A percentile compares a stretch with the other conserved stretches of the same genome.
Evolutionary conservation across 129 eudicot genomes (phyloP).

Genomic region (Mikania micrantha): DNA sequence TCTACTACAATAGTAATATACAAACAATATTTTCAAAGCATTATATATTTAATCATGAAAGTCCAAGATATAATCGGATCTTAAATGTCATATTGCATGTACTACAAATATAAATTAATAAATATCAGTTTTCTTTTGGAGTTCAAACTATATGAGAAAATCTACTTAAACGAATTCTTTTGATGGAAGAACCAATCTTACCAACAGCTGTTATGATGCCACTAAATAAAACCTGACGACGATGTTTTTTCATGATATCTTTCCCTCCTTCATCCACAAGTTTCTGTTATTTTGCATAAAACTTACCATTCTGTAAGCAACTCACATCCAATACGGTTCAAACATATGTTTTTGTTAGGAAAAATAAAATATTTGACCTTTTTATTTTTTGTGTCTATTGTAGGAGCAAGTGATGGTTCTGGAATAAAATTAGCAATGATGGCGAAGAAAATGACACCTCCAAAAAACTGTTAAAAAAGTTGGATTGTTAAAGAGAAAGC

Average conservation of each 20-base stretch:
- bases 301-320: neutral
- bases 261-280: slow-evolving; percentile 60
- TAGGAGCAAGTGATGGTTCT: slow-evolving; percentile 84
- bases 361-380: slow-evolving; percentile 42
- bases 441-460: slow-evolving; percentile 96
- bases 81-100: neutral
- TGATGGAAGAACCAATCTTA: slow-evolving; percentile 20
- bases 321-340: neutral
- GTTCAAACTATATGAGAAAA: neutral
- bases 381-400: slow-evolving; percentile 50
- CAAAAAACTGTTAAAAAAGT: slow-evolving; percentile 62
- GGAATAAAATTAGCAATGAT: slow-evolving; percentile 83
- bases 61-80: neutral
- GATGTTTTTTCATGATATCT: slow-evolving; percentile 88
- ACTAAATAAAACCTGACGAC: slow-evolving; percentile 95
- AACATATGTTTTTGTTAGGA: neutral
- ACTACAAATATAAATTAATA: neutral
- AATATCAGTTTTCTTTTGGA: neutral
- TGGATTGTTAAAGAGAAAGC: slow-evolving; percentile 1
- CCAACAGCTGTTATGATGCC: slow-evolving; percentile 97
- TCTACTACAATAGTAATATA: neutral
- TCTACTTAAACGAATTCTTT: neutral
- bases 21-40: neutral
- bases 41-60: slow-evolving; percentile 4
- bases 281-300: slow-evolving; percentile 48